phyloP scores from a whole-genome alignment of 2,329 filamentous ascomycete species.

The Alternaria consortialis region DNA sequence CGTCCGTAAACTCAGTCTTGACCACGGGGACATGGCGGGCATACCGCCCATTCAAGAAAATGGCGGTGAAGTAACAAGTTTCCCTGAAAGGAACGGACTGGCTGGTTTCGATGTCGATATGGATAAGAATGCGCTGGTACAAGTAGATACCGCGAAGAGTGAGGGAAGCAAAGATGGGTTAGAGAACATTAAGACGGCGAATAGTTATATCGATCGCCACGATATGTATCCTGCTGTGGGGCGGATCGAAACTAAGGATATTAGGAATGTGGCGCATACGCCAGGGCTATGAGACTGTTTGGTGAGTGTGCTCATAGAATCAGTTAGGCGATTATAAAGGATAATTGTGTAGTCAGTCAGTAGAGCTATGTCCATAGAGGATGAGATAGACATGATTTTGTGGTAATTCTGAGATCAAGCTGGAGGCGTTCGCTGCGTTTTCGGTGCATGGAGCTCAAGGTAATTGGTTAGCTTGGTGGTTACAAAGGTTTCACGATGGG shows the following conservation, averaged over 20 bases:
- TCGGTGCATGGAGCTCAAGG: background rate
- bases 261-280: conserved; percentile 42
- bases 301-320: background rate
- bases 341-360: background rate
- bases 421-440: background rate
- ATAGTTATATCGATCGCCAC: conserved; percentile 53
- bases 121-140: conserved; percentile 38
- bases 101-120: conserved; percentile 1
- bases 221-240: conserved; percentile 53
- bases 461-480: background rate
- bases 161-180: conserved; percentile 31
- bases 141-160: conserved; percentile 39
- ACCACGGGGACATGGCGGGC: conserved; percentile 8
- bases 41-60: conserved; percentile 22
- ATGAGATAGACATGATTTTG: background rate
- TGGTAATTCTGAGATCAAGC: background rate
- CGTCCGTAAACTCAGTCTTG: conserved; percentile 30
- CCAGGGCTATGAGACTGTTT: conserved; percentile 2
- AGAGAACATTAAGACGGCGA: conserved; percentile 42
- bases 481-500: background rate
- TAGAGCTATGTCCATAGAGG: background rate
- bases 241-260: conserved; percentile 52
- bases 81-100: conserved; percentile 12
- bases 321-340: background rate
- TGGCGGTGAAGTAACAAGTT: conserved; percentile 13